Conservation (phyloP, 306 rosid species). For the Rosa multiflora region DNA sequence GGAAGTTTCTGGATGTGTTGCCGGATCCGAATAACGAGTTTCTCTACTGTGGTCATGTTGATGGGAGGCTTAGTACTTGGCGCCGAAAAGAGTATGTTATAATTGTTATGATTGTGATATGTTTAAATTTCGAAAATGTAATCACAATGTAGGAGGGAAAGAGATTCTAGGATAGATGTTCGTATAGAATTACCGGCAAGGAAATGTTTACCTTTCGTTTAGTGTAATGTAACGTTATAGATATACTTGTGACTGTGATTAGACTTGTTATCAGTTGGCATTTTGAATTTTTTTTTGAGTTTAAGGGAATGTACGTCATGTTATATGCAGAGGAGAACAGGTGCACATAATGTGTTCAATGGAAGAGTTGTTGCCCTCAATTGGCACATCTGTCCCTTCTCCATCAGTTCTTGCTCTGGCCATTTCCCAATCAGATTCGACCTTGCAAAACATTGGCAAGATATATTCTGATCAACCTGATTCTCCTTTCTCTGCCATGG, state of each 20-base stretch:
- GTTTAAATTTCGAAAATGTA: neutral
- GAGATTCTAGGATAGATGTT: neutral
- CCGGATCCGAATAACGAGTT: slow-evolving; percentile 79
- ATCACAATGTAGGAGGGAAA: neutral
- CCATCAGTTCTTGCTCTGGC: slow-evolving; percentile 69
- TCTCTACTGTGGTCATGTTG: slow-evolving; percentile 83
- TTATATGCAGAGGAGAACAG: slow-evolving; percentile 74
- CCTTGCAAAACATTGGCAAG: slow-evolving; percentile 65
- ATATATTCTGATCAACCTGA: slow-evolving; percentile 58
- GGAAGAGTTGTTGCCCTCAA: slow-evolving; percentile 95
- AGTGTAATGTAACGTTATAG: neutral
- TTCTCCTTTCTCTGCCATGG: slow-evolving; percentile 64
- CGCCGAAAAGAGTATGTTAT: slow-evolving; percentile 77
- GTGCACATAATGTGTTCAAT: slow-evolving; percentile 72
- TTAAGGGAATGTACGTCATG: slow-evolving; percentile 3
- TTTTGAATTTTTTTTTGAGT: too few relatives aligned
- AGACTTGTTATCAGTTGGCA: neutral
- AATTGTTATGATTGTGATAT: neutral
- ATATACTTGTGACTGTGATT: neutral
- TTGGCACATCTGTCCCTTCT: slow-evolving; percentile 89
- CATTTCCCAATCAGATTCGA: slow-evolving; percentile 78
- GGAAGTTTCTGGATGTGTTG: slow-evolving; percentile 84
- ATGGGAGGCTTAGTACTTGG: slow-evolving; percentile 96
- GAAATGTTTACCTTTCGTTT: neutral
- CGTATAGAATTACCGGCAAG: neutral